Evolutionary conservation across 805 yeast genomes (phyloP).

Genomic region (Metschnikowia noctiluminum): DNA sequence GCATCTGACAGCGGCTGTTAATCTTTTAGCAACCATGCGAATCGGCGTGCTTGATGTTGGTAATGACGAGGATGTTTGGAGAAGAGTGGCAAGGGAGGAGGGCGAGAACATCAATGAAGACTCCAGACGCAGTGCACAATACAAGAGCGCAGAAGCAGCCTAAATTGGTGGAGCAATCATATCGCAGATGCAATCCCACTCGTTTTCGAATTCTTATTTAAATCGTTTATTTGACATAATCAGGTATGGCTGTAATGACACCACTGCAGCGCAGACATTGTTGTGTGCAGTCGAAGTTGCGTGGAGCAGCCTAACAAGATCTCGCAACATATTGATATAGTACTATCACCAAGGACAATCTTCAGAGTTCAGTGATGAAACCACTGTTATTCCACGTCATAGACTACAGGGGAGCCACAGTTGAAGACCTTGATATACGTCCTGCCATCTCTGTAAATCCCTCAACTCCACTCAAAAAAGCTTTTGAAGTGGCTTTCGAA

Average conservation of each 20-base stretch:
- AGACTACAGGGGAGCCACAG: slow-evolving; percentile 50
- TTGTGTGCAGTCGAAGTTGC: not conserved
- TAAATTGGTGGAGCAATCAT: not conserved
- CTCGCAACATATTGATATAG: too few relatives aligned
- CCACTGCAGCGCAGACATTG: not conserved
- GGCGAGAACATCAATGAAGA: slow-evolving; percentile 32
- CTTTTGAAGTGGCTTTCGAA: slow-evolving; percentile 54
- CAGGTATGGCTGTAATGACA: not conserved
- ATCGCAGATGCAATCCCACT: too few relatives aligned
- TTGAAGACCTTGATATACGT: slow-evolving; percentile 56
- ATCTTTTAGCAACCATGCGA: slow-evolving; percentile 88
- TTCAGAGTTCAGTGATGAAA: not conserved
- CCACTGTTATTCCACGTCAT: slow-evolving; percentile 25
- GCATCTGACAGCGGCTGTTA: slow-evolving; percentile 92
- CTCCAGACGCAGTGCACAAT: slow-evolving; percentile 11
- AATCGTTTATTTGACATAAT: not conserved
- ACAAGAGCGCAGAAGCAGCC: slow-evolving; percentile 17
- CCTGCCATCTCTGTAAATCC: slow-evolving; percentile 57
- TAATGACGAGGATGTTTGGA: slow-evolving; percentile 80
- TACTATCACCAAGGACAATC: too few relatives aligned
- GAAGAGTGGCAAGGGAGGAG: slow-evolving; percentile 66
- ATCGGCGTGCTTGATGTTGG: slow-evolving; percentile 83
- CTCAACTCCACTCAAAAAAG: slow-evolving; percentile 43
- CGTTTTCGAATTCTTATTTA: too few relatives aligned
- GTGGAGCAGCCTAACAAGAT: not conserved